Percentiles rank a stretch among this genome's conserved stretches.
These are phyloP conservation scores for Colletotrichum karsti DNA, from an alignment of 2,329 filamentous ascomycete genomes.

Conservation along the genomic window DNA sequence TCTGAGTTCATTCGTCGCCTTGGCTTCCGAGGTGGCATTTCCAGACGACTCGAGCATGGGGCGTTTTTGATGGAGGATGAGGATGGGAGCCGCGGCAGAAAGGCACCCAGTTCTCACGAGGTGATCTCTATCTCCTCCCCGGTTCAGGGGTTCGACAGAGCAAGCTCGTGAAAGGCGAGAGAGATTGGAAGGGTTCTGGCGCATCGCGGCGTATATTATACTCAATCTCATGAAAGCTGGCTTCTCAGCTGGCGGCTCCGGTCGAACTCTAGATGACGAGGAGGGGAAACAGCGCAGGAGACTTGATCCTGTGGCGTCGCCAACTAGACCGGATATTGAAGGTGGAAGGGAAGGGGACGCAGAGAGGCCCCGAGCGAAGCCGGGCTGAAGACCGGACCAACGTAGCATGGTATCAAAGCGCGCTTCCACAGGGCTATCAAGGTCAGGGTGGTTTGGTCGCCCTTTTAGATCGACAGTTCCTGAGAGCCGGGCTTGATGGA, in stretches of 20 bases:
- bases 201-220: slow-evolving; percentile 1
- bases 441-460: too few relatives aligned
- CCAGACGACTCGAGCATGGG: neutral
- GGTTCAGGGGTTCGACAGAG: too few relatives aligned
- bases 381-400: slow-evolving; percentile 1
- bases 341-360: neutral
- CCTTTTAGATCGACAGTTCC: too few relatives aligned
- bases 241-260: neutral
- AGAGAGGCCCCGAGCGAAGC: neutral
- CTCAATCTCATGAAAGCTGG: neutral
- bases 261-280: neutral
- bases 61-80: neutral
- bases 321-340: neutral
- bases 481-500: neutral
- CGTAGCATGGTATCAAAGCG: slow-evolving; percentile 9
- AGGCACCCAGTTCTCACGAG: too few relatives aligned
- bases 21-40: neutral
- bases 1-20: neutral
- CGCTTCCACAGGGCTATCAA: neutral
- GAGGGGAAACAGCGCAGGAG: neutral
- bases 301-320: neutral
- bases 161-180: neutral
- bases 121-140: too few relatives aligned
- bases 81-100: neutral
- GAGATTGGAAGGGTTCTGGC: neutral